phyloP scores from a whole-genome alignment of 495 filamentous ascomycete genomes.

The Apodospora peruviana region DNA sequence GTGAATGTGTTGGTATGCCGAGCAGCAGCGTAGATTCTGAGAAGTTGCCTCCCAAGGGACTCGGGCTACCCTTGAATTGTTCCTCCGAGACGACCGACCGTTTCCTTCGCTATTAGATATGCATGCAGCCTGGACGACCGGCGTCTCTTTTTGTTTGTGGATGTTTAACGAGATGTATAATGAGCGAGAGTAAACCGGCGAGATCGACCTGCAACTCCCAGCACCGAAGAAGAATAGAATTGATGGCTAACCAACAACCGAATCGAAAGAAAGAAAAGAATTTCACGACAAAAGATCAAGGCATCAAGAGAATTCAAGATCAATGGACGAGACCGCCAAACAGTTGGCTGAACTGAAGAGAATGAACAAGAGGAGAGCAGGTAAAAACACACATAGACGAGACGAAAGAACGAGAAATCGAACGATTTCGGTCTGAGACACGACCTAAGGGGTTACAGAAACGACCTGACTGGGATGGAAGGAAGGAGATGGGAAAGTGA shows the following conservation, averaged over 20 bases:
- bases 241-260: conserved; percentile 3
- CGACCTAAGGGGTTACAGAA: background rate
- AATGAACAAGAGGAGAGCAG: background rate
- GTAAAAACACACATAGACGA: background rate
- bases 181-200: conserved; percentile 14
- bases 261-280: conserved; percentile 26
- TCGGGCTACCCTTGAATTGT: background rate
- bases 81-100: background rate
- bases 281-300: conserved; percentile 19
- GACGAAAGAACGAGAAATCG: background rate
- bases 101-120: background rate
- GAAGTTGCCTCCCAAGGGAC: background rate
- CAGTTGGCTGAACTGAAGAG: background rate
- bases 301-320: conserved; percentile 9
- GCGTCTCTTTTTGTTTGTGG: conserved; percentile 15
- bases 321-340: background rate
- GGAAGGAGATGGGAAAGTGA: background rate
- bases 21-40: conserved; percentile 12
- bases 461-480: background rate
- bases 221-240: conserved; percentile 14
- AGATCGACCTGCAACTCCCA: conserved; percentile 31
- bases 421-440: background rate
- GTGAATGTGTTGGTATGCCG: conserved; percentile 10
- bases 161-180: background rate
- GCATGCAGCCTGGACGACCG: conserved; percentile 12